These are phyloP conservation scores for Leccinellum albellum DNA, from an alignment of 768 basidiomycete genomes.

Conservation along the genomic window DNA sequence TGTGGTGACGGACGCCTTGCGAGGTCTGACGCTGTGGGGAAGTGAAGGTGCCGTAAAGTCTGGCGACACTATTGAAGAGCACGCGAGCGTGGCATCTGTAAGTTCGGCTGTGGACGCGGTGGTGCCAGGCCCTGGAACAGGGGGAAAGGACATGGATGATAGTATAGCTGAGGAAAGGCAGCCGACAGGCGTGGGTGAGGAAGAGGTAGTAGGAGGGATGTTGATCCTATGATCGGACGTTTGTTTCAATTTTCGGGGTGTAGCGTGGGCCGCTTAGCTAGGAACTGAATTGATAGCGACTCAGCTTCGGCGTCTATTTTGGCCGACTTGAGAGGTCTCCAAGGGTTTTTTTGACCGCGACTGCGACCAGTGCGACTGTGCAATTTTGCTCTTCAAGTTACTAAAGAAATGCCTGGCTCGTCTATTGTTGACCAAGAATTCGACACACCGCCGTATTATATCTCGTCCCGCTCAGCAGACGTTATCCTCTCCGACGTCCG, in stretches of 20 bases:
- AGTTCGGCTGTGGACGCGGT: no score
- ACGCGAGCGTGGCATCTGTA: background rate
- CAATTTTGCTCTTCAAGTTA: no score
- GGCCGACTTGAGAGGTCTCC: background rate
- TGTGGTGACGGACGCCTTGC: conserved; percentile 39
- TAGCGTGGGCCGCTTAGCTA: background rate
- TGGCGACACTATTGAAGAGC: background rate
- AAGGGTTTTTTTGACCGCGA: conserved; percentile 19
- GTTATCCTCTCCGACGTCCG: conserved; percentile 90
- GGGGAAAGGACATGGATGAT: background rate
- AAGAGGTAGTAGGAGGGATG: conserved; percentile 23
- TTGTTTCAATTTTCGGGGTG: background rate
- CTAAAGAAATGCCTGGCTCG: conserved; percentile 40
- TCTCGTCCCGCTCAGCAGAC: conserved; percentile 82
- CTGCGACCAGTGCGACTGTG: conserved; percentile 35
- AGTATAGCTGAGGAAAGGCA: background rate
- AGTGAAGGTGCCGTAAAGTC: conserved; percentile 2
- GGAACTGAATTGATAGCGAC: background rate
- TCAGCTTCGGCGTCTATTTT: background rate
- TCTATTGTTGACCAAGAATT: conserved; percentile 34
- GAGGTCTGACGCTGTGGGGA: conserved; percentile 52
- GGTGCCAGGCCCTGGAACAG: background rate
- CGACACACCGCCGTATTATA: conserved; percentile 56
- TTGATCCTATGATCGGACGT: background rate
- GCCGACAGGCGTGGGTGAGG: conserved; percentile 11